Percentiles rank a stretch among this genome's conserved stretches.
Conservation (phyloP, 1,139 yeast genomes). For the Hanseniaspora sp. region DNA sequence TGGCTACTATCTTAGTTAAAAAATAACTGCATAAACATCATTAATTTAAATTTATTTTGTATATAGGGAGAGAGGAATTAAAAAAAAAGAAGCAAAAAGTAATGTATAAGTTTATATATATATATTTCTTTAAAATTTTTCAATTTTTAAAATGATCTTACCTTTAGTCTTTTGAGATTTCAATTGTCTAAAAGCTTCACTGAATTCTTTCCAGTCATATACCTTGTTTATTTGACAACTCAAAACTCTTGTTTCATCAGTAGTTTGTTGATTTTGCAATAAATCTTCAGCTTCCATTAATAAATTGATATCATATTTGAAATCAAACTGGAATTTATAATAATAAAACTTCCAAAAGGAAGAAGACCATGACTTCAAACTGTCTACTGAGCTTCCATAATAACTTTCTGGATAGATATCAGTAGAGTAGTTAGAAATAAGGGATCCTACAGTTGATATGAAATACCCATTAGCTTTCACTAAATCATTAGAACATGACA, state of each 20-base stretch:
- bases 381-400: constrained; percentile 2
- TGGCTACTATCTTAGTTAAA: constrained; percentile 11
- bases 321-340: constrained; percentile 30
- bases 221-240: constrained; percentile 38
- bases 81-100: too few species aligned
- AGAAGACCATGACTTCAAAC: constrained; percentile 5
- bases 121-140: constrained; percentile 26
- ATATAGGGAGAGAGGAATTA: not conserved
- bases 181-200: constrained; percentile 43
- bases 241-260: constrained; percentile 15
- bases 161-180: constrained; percentile 50
- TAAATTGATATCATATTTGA: constrained; percentile 29
- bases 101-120: too few species aligned
- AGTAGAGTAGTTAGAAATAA: constrained; percentile 30
- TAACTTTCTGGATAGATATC: constrained; percentile 27
- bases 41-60: not conserved
- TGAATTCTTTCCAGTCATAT: constrained; percentile 42
- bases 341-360: constrained; percentile 31
- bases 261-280: constrained; percentile 35
- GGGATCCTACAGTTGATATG: constrained; percentile 48
- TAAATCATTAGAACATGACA: constrained; percentile 27
- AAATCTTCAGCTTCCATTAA: constrained; percentile 32
- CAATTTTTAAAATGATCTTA: constrained; percentile 43
- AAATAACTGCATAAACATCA: not conserved
- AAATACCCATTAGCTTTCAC: constrained; percentile 38